phyloP scores from a whole-genome alignment of 2,329 filamentous ascomycete species.

The Hysterium pulicare region DNA sequence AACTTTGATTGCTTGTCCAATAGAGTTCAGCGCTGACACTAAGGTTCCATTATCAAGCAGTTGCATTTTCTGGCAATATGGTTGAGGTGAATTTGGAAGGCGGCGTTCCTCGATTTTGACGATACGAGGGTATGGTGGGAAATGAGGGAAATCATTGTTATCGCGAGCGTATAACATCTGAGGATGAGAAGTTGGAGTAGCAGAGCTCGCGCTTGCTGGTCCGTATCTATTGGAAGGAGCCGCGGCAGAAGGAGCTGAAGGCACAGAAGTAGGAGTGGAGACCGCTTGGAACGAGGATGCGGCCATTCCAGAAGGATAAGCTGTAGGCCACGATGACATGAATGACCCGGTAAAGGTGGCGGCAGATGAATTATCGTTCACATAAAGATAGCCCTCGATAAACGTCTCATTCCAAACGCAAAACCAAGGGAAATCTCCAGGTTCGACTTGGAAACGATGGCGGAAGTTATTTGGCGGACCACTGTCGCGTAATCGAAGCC shows the following conservation, averaged over 20 bases:
- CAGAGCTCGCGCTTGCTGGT: conserved; percentile 13
- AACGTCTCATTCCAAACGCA: conserved; percentile 68
- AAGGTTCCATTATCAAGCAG: conserved; percentile 52
- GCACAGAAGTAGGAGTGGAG: background rate
- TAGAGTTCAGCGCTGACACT: conserved; percentile 30
- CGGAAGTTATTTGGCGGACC: conserved; percentile 21
- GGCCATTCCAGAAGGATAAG: conserved; percentile 4
- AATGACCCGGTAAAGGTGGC: conserved; percentile 26
- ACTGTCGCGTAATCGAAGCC: conserved; percentile 10
- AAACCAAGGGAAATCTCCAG: conserved; percentile 65
- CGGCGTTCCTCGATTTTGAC: conserved; percentile 67
- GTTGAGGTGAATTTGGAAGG: conserved; percentile 43
- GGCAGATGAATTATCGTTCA: conserved; percentile 50
- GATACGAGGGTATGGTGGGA: conserved; percentile 51
- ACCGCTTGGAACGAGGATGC: conserved; percentile 6
- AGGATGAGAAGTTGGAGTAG: conserved; percentile 13
- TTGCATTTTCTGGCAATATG: conserved; percentile 65
- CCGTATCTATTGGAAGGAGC: conserved; percentile 7
- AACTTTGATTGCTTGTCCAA: conserved; percentile 36
- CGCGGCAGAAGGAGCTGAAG: conserved; percentile 1
- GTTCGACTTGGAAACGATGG: conserved; percentile 43
- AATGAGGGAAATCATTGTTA: conserved; percentile 22
- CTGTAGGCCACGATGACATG: conserved; percentile 19
- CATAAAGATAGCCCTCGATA: conserved; percentile 65
- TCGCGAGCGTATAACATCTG: conserved; percentile 8